These are phyloP conservation scores for Yarrowia galli DNA, from an alignment of 1,139 yeast species.

Conservation along the genomic window DNA sequence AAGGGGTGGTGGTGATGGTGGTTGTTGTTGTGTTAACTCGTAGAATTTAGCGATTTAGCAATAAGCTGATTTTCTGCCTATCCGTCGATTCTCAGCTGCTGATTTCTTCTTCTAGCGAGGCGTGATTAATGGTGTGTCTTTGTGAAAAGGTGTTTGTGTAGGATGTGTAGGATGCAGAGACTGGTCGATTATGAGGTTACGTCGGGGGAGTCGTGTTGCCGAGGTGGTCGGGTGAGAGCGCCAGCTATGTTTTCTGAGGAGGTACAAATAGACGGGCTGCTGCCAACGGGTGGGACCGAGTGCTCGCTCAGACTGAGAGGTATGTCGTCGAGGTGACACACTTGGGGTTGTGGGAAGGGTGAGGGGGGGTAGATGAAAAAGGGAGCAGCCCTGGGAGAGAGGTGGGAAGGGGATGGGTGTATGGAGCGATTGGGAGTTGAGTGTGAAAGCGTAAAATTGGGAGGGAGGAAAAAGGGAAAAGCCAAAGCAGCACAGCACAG, in stretches of 20 bases:
- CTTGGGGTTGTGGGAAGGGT: neutral
- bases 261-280: constrained; percentile 10
- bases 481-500: constrained; percentile 12
- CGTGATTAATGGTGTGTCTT: no score
- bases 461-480: constrained; percentile 24
- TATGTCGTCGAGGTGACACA: constrained; percentile 17
- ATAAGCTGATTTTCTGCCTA: no score
- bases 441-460: constrained; percentile 18
- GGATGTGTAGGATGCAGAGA: neutral
- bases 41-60: no score
- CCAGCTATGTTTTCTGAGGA: neutral
- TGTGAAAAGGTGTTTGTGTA: neutral
- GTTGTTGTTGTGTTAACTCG: no score
- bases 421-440: constrained; percentile 37
- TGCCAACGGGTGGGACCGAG: constrained; percentile 17
- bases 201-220: neutral
- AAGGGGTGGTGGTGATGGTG: no score
- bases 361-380: neutral
- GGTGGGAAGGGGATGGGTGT: neutral
- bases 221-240: constrained; percentile 17
- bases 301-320: constrained; percentile 27
- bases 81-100: no score
- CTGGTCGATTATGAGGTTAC: neutral
- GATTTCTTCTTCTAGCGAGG: no score
- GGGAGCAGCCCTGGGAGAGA: constrained; percentile 10